Conservation (phyloP, 768 basidiomycete species). For the Tricholoma sp. region DNA sequence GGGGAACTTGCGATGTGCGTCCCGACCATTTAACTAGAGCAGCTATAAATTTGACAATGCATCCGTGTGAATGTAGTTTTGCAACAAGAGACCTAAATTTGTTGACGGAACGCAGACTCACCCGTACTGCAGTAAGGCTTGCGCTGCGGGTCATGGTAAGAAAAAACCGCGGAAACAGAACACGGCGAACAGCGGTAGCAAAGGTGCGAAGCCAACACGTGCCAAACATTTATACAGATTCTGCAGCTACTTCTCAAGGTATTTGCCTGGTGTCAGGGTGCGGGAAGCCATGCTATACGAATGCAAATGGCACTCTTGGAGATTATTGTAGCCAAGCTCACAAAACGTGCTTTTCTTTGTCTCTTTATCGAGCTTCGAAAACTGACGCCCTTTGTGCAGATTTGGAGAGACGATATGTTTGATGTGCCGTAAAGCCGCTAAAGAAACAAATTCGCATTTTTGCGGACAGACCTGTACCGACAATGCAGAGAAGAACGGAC, state of each 20-base stretch:
- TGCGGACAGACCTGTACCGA: slow-evolving; percentile 52
- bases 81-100: slow-evolving; percentile 56
- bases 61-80: slow-evolving; percentile 35
- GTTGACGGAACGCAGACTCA: slow-evolving; percentile 54
- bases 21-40: slow-evolving; percentile 6
- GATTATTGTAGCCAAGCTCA: slow-evolving; percentile 51
- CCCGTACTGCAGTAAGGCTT: slow-evolving; percentile 60
- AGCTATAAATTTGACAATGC: not conserved
- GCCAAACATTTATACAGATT: not conserved
- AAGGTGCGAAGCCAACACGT: slow-evolving; percentile 12
- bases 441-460: slow-evolving; percentile 55
- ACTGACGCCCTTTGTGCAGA: slow-evolving; percentile 15
- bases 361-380: not conserved
- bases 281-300: slow-evolving; percentile 36
- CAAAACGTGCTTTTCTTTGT: slow-evolving; percentile 32
- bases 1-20: slow-evolving; percentile 48
- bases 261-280: slow-evolving; percentile 51
- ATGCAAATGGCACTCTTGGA: slow-evolving; percentile 31
- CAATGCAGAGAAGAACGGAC: slow-evolving; percentile 49
- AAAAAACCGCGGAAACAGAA: not conserved
- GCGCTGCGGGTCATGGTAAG: slow-evolving; percentile 28
- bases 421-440: slow-evolving; percentile 53
- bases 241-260: slow-evolving; percentile 20
- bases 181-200: slow-evolving; percentile 4
- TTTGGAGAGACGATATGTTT: slow-evolving; percentile 50